Base-by-base conservation (phyloP, 73 alveolate species). In the Tetrahymena borealis region DNA sequence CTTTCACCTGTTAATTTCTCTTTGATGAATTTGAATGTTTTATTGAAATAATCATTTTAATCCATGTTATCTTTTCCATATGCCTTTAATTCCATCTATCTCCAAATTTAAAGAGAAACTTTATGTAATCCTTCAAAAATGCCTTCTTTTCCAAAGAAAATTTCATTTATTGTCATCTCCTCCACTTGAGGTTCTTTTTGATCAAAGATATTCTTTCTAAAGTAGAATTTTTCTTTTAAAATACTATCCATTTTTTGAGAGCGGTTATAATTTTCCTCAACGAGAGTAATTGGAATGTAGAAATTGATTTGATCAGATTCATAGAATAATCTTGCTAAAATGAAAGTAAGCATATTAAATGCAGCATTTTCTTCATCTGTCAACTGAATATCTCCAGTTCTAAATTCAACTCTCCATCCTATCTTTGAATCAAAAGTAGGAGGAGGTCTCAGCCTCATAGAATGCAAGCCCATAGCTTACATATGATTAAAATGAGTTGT, bases 361-460 rank as follows among this genome's bases (percentile, higher is more conserved):
- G 98, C 96, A 7, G 99, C 97, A 93, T 98, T 98, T 94, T 98
- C 99, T 94, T 95, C 98, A 28, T 98, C 99, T 18, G 99, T 97
- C 36, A 98, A 78, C 94, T 98, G 98, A 20, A 98, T 95, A 93
- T 98, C 99, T 96, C 97, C 93, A 11, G 99, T 95, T 35, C 99
- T 94, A 90, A 98, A 96, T 96, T 98, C 99, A 0, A 98, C 99
- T 95, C 99, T 98, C 99, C 99, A 98, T 16, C 99, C 99, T n/a
- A 97, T 97, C 91, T 97, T 96, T 2, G 97, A 78, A 85, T 97
- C 97, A 13, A 91, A 32, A 1, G 99, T 91, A 13, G 99, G 99
- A 0, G 99, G 99, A 15, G 99, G 99, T 97, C 98, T 98, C 94
- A 98, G 98, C 91, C 99, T 97, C 85, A 98, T 94, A 15, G 99